Percentiles rank a stretch among this genome's conserved stretches.
phyloP scores from a whole-genome alignment of 1,284 basidiomycete genomes.

The Pyrrhoderma noxium region DNA sequence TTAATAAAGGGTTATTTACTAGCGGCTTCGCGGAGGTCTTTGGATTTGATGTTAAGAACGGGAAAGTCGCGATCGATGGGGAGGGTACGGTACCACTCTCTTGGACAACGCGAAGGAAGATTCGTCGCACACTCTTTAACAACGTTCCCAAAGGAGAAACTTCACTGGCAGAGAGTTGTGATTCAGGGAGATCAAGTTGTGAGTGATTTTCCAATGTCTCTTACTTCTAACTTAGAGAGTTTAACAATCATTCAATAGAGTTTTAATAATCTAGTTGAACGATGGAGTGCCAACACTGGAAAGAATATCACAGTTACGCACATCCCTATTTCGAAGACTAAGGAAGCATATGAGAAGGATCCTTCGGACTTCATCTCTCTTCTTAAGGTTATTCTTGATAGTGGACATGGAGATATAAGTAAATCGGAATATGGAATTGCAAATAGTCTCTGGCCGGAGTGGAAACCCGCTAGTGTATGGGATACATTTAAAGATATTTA shows the following conservation, averaged over 20 bases:
- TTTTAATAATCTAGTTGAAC: constrained; percentile 5
- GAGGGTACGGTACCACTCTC: constrained; percentile 27
- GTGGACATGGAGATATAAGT: constrained; percentile 2
- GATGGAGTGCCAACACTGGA: background rate
- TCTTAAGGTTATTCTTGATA: background rate
- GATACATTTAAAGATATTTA: too few species aligned
- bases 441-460: constrained; percentile 8
- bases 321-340: constrained; percentile 4
- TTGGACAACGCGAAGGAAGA: constrained; percentile 29
- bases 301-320: constrained; percentile 7
- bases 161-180: constrained; percentile 28
- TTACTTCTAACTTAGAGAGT: too few species aligned
- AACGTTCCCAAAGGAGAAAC: constrained; percentile 24
- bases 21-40: constrained; percentile 18
- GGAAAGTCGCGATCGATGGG: constrained; percentile 30
- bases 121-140: constrained; percentile 33
- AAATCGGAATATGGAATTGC: constrained; percentile 8
- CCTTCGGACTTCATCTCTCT: constrained; percentile 2
- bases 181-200: constrained; percentile 32
- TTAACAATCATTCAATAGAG: background rate
- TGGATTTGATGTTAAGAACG: constrained; percentile 22
- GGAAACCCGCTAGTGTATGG: constrained; percentile 12
- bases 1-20: constrained; percentile 22
- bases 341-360: constrained; percentile 8
- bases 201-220: background rate